Evolutionary conservation across 2,329 filamentous ascomycete genomes (phyloP).

Genomic region (Microcyclosporella mali): DNA sequence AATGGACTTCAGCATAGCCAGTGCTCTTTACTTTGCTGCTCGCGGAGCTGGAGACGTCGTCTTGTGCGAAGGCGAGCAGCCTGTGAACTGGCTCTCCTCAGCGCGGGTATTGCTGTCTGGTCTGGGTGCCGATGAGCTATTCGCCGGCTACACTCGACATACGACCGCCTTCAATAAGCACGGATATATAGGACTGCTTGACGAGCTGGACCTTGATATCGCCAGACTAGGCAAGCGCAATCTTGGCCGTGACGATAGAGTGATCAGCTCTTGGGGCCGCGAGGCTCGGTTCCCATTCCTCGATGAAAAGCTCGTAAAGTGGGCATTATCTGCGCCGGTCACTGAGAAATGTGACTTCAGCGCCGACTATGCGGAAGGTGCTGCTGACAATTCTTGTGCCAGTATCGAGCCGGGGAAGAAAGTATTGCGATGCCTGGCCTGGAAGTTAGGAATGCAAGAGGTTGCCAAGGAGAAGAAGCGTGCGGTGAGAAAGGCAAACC

Average conservation of each 20-base stretch:
- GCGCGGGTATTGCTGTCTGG: conserved; percentile 85
- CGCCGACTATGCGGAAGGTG: conserved; percentile 13
- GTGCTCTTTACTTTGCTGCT: conserved; percentile 90
- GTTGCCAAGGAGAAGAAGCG: conserved; percentile 88
- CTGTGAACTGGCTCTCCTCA: conserved; percentile 53
- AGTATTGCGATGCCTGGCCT: conserved; percentile 69
- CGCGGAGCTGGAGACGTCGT: conserved; percentile 51
- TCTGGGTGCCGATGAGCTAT: conserved; percentile 90
- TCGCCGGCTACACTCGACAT: conserved; percentile 87
- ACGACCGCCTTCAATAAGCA: conserved; percentile 63
- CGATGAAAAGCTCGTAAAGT: conserved; percentile 78
- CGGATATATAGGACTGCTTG: conserved; percentile 65
- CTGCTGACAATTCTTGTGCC: conserved; percentile 4
- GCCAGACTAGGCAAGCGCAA: conserved; percentile 86
- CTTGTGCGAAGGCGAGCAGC: not conserved
- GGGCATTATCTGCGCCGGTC: conserved; percentile 67
- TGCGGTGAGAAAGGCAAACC: conserved; percentile 53
- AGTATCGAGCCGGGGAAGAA: conserved; percentile 72
- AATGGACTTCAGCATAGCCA: conserved; percentile 95
- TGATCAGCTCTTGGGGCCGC: conserved; percentile 80
- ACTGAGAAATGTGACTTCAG: conserved; percentile 84
- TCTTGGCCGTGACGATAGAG: conserved; percentile 84
- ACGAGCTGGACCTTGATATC: conserved; percentile 82
- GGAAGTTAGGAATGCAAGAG: conserved; percentile 61
- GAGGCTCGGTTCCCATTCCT: conserved; percentile 88